These are phyloP conservation scores for Phalaenopsis hybrid DNA, from an alignment of 116 monocot species.

Conservation along the genomic window DNA sequence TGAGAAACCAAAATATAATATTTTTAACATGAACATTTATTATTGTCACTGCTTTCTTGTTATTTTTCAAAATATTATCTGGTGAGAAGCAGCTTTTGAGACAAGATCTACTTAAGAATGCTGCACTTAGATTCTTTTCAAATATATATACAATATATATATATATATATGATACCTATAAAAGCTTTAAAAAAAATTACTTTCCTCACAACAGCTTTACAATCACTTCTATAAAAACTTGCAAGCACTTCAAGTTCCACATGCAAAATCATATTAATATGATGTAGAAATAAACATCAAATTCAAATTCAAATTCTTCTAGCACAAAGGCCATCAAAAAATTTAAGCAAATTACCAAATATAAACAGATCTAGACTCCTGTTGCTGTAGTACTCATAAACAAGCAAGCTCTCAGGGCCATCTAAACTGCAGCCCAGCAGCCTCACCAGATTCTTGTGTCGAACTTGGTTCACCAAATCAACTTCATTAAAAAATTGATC, in stretches of 20 bases:
- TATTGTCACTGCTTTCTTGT: neutral
- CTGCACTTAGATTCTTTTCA: neutral
- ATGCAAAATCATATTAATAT: neutral
- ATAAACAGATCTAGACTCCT: conserved; percentile 53
- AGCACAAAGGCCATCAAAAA: neutral
- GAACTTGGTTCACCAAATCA: conserved; percentile 46
- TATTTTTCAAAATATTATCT: no score
- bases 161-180: no score
- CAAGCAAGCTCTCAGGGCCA: conserved; percentile 58
- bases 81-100: neutral
- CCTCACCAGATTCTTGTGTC: conserved; percentile 61
- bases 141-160: no score
- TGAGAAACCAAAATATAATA: conserved; percentile 3
- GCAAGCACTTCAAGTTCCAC: no score
- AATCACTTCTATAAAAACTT: no score
- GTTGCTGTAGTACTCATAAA: conserved; percentile 52
- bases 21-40: neutral
- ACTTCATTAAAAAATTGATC: conserved; percentile 69
- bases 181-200: no score
- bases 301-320: neutral
- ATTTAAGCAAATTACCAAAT: conserved; percentile 35
- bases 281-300: neutral
- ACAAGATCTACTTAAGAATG: neutral
- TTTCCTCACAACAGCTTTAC: no score
- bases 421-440: conserved; percentile 56